A percentile compares a stretch with the other conserved stretches of the same genome.
Evolutionary conservation across 2,329 filamentous ascomycete genomes (phyloP).

Genomic region (Penicillium carneum): DNA sequence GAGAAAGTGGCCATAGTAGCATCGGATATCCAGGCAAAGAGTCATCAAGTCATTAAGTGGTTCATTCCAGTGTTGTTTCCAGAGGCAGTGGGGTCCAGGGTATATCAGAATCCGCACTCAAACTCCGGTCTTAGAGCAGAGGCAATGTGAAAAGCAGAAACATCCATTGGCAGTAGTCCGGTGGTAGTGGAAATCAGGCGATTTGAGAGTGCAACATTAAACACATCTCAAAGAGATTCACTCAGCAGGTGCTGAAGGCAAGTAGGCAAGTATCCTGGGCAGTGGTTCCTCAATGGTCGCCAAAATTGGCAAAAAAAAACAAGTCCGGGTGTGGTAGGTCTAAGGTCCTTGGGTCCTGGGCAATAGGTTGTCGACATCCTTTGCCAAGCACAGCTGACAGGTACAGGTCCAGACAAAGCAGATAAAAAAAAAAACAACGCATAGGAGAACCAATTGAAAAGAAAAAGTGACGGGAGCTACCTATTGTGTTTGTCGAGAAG

Average conservation of each 20-base stretch:
- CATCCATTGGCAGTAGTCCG: constrained; percentile 31
- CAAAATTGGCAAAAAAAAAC: constrained; percentile 26
- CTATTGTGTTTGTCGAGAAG: constrained; percentile 47
- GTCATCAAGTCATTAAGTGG: constrained; percentile 20
- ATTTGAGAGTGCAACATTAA: constrained; percentile 50
- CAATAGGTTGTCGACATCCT: constrained; percentile 21
- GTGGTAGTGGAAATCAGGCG: constrained; percentile 27
- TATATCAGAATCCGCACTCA: constrained; percentile 33
- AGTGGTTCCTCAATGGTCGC: constrained; percentile 38
- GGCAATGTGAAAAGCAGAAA: constrained; percentile 28
- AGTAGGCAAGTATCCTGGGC: constrained; percentile 31
- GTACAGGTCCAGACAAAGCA: constrained; percentile 35
- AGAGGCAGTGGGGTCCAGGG: constrained; percentile 21
- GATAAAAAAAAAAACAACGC: constrained; percentile 28
- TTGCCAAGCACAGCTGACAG: constrained; percentile 21
- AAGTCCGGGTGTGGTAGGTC: constrained; percentile 25
- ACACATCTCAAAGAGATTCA: constrained; percentile 49
- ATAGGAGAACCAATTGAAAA: constrained; percentile 35
- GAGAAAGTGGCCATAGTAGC: constrained; percentile 20
- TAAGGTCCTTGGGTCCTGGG: constrained; percentile 32
- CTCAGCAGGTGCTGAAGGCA: constrained; percentile 45
- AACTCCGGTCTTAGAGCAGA: constrained; percentile 41
- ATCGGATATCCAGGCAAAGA: constrained; percentile 24
- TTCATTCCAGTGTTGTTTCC: constrained; percentile 22
- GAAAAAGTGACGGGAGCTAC: constrained; percentile 52